Conservation (phyloP, 306 rosid genomes). For the Albizia julibrissin region DNA sequence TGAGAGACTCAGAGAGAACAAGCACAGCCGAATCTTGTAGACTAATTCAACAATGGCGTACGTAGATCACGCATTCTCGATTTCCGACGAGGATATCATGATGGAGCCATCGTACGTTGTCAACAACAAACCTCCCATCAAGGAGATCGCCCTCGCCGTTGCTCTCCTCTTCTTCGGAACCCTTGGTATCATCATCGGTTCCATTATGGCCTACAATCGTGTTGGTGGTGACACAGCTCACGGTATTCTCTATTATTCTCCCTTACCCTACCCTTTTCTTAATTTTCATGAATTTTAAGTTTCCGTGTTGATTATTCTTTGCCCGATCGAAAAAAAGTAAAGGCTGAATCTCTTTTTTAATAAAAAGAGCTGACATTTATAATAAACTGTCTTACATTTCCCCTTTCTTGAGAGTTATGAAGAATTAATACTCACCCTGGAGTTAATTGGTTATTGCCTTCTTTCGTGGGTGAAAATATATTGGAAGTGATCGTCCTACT, state of each 20-base stretch:
- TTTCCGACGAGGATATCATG: conserved; percentile 93
- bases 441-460: background rate
- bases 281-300: background rate
- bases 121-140: conserved; percentile 84
- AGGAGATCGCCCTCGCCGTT: conserved; percentile 93
- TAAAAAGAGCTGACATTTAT: conserved; percentile 4
- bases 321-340: background rate
- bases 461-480: conserved; percentile 22
- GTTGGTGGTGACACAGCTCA: conserved; percentile 97
- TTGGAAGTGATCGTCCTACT: background rate
- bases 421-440: background rate
- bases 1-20: background rate
- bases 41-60: conserved; percentile 58
- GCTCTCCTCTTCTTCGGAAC: conserved; percentile 84
- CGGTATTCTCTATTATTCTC: conserved; percentile 45
- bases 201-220: conserved; percentile 75
- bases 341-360: background rate
- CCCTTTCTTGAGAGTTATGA: background rate
- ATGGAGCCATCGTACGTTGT: conserved; percentile 74
- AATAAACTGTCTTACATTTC: background rate
- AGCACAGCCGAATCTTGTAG: background rate
- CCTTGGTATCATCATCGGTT: conserved; percentile 75
- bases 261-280: background rate
- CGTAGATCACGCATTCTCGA: conserved; percentile 95
- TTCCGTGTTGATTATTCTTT: background rate